Evolutionary conservation across 192 early-diverging fungal species (phyloP).

Genomic region (Coemansia sp.): DNA sequence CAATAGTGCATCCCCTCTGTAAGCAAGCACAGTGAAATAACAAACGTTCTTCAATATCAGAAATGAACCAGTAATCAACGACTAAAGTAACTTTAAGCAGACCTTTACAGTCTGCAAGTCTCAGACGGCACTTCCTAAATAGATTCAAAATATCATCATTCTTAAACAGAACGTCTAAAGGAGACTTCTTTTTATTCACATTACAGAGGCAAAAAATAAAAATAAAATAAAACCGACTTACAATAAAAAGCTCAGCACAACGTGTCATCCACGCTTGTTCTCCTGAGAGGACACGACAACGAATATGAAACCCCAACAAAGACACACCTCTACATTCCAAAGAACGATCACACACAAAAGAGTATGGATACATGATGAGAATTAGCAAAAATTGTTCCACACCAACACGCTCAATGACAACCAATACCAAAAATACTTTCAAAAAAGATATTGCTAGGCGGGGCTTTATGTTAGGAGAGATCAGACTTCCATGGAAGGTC

Average conservation of each 20-base stretch:
- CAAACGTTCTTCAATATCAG: background rate
- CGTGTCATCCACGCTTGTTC: background rate
- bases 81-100: constrained; percentile 8
- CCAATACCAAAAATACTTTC: background rate
- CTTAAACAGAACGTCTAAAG: background rate
- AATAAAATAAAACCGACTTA: background rate
- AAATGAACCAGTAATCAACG: constrained; percentile 15
- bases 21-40: background rate
- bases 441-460: too few relatives aligned
- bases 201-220: constrained; percentile 5
- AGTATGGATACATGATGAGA: too few relatives aligned
- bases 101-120: constrained; percentile 6
- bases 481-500: constrained; percentile 59
- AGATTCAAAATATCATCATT: constrained; percentile 12
- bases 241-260: background rate
- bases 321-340: background rate
- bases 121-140: constrained; percentile 26
- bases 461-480: constrained; percentile 7
- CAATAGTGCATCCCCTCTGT: background rate
- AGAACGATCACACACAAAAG: background rate
- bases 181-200: constrained; percentile 1
- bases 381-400: background rate
- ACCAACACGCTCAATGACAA: background rate
- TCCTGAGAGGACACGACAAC: background rate
- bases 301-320: background rate